These are phyloP conservation scores for Rubroboletus pulcherrimus DNA, from an alignment of 768 basidiomycete species.

Conservation along the genomic window DNA sequence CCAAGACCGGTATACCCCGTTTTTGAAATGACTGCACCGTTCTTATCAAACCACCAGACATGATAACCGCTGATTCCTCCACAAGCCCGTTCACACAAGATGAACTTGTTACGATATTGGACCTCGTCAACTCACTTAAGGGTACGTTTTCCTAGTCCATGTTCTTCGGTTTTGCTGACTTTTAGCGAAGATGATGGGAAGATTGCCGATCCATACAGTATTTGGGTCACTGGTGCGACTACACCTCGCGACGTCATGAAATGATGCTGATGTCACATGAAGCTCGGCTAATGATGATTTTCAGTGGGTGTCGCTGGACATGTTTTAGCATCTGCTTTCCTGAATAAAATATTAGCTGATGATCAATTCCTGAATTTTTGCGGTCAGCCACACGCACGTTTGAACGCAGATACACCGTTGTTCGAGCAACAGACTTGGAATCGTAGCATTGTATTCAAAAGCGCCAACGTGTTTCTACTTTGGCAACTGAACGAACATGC, in stretches of 20 bases:
- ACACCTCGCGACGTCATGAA: not conserved
- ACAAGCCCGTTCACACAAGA: slow-evolving; percentile 2
- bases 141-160: not conserved
- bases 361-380: slow-evolving; percentile 12
- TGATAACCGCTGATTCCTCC: slow-evolving; percentile 13
- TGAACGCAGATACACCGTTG: not conserved
- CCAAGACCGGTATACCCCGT: too few species aligned
- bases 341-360: slow-evolving; percentile 1
- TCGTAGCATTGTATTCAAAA: not conserved
- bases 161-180: not conserved
- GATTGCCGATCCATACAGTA: not conserved
- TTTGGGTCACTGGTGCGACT: slow-evolving; percentile 1
- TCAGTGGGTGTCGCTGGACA: not conserved
- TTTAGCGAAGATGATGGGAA: not conserved
- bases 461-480: not conserved
- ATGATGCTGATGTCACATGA: not conserved
- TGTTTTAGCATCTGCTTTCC: not conserved
- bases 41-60: not conserved
- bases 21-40: not conserved
- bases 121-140: slow-evolving; percentile 9
- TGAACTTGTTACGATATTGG: slow-evolving; percentile 4
- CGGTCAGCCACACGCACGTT: slow-evolving; percentile 11
- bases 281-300: slow-evolving; percentile 11
- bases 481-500: slow-evolving; percentile 11
- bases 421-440: slow-evolving; percentile 9